Percentiles rank a stretch among this genome's conserved stretches.
These are phyloP conservation scores for Lycium ferocissimum DNA, from an alignment of 257 asterid species.

Conservation along the genomic window DNA sequence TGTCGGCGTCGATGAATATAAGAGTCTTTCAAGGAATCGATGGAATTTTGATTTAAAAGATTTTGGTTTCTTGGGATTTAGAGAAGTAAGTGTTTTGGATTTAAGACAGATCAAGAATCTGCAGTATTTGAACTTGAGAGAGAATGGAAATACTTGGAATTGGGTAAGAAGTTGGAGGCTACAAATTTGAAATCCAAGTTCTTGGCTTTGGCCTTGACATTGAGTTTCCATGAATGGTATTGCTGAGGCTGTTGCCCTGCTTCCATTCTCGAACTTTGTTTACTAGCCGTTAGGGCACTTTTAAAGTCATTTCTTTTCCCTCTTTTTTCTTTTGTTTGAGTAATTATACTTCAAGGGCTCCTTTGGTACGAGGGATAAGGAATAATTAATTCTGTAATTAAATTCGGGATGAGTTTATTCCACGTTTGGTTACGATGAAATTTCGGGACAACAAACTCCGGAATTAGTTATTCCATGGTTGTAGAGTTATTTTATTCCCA, in stretches of 20 bases:
- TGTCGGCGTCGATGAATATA: background rate
- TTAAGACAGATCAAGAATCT: constrained; percentile 15
- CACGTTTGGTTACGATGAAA: no score
- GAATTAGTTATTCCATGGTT: no score
- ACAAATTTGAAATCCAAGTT: constrained; percentile 43
- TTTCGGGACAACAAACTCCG: no score
- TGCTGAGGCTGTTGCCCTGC: background rate
- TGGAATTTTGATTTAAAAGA: constrained; percentile 38
- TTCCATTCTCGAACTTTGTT: constrained; percentile 17
- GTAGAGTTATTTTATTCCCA: no score
- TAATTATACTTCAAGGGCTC: no score
- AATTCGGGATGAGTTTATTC: no score
- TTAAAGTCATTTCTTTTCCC: background rate
- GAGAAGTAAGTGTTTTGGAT: constrained; percentile 31
- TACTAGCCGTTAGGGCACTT: constrained; percentile 21
- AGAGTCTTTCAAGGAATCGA: constrained; percentile 25
- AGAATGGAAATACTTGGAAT: constrained; percentile 36
- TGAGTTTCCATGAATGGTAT: constrained; percentile 46
- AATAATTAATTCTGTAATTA: no score
- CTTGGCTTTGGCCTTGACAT: constrained; percentile 48
- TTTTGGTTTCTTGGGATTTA: constrained; percentile 30
- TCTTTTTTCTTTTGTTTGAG: background rate
- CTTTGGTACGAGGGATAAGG: no score
- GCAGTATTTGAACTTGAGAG: constrained; percentile 43
- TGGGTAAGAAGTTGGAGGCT: constrained; percentile 37